These are phyloP conservation scores for Podospora appendiculata DNA, from an alignment of 495 filamentous ascomycete genomes.

Conservation along the genomic window DNA sequence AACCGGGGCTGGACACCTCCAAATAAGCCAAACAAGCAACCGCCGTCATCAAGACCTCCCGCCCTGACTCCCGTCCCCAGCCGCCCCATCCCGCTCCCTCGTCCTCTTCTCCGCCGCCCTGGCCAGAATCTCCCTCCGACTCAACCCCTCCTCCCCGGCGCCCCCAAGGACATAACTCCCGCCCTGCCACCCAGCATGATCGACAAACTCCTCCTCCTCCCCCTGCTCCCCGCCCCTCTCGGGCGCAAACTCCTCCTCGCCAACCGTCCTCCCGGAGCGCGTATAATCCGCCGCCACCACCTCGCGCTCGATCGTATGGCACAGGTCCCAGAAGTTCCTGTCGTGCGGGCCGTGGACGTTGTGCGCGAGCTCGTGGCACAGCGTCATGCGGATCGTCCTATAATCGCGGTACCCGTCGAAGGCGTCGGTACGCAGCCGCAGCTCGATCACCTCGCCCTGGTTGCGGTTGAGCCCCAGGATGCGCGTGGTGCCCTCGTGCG, in stretches of 20 bases:
- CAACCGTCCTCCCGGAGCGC: constrained; percentile 55
- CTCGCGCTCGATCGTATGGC: constrained; percentile 76
- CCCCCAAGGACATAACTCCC: constrained; percentile 80
- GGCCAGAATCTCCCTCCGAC: constrained; percentile 63
- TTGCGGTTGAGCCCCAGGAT: constrained; percentile 88
- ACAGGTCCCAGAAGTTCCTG: constrained; percentile 80
- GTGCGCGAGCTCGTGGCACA: constrained; percentile 94
- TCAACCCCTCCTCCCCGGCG: constrained; percentile 23
- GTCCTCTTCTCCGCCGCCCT: constrained; percentile 50
- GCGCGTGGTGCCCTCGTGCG: constrained; percentile 57
- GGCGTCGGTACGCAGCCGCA: constrained; percentile 82
- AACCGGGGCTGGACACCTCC: too few relatives aligned
- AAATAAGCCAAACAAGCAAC: too few relatives aligned
- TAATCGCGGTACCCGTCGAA: constrained; percentile 94
- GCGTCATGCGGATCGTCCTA: constrained; percentile 76
- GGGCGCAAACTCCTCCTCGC: constrained; percentile 58
- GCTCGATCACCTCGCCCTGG: constrained; percentile 81
- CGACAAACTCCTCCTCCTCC: constrained; percentile 53
- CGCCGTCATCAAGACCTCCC: too few relatives aligned
- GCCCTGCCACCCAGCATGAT: constrained; percentile 81
- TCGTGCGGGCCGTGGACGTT: constrained; percentile 83
- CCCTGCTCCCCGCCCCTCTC: constrained; percentile 2
- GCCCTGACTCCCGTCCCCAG: too few relatives aligned
- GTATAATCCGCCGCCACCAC: constrained; percentile 74
- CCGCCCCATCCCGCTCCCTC: too few relatives aligned